phyloP scores from a whole-genome alignment of 2,329 filamentous ascomycete genomes.

The Colletotrichum filicis region DNA sequence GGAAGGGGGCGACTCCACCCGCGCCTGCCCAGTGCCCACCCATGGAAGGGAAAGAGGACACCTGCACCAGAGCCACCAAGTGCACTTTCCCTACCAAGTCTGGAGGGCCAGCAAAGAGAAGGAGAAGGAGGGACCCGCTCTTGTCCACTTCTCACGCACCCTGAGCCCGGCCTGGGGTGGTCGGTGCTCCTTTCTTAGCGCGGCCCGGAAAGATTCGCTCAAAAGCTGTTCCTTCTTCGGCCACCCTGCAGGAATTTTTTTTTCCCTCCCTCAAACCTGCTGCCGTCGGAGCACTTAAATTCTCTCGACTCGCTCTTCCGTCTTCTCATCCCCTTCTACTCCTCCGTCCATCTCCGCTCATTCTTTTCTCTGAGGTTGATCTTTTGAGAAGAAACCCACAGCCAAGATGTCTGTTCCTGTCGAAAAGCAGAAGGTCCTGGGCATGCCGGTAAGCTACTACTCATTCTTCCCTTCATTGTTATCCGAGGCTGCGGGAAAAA shows the following conservation, averaged over 20 bases:
- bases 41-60: constrained; percentile 6
- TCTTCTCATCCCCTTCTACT: constrained; percentile 53
- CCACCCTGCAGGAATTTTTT: constrained; percentile 63
- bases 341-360: constrained; percentile 70
- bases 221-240: constrained; percentile 56
- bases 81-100: constrained; percentile 2
- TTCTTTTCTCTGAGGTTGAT: constrained; percentile 62
- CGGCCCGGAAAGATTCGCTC: constrained; percentile 65
- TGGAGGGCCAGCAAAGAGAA: constrained; percentile 9
- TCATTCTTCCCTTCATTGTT: constrained; percentile 22
- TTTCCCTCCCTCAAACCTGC: constrained; percentile 57
- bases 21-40: background rate
- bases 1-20: constrained; percentile 22
- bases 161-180: constrained; percentile 30
- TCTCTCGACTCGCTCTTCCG: constrained; percentile 45
- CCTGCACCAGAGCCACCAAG: background rate
- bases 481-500: constrained; percentile 38
- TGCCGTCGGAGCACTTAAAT: constrained; percentile 50
- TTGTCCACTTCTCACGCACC: constrained; percentile 39
- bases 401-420: constrained; percentile 65
- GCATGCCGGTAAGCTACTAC: constrained; percentile 71
- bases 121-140: constrained; percentile 31
- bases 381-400: constrained; percentile 54
- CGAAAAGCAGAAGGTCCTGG: constrained; percentile 66
- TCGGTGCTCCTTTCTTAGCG: constrained; percentile 33